These are phyloP conservation scores for Neurospora sublineolata DNA, from an alignment of 495 filamentous ascomycete genomes.

Conservation along the genomic window DNA sequence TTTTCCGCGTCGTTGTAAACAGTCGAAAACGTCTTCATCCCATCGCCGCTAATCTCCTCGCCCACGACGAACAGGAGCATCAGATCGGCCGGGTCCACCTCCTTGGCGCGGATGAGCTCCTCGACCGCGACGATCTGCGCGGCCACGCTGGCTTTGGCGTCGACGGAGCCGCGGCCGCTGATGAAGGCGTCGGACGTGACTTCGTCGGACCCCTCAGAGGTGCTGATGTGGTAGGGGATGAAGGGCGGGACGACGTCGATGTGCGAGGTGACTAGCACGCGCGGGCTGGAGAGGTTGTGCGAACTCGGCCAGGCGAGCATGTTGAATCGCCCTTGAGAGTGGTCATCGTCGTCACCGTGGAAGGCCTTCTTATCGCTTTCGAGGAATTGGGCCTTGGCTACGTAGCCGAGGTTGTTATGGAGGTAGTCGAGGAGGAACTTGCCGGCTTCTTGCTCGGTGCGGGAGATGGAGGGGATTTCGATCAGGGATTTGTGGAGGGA, in stretches of 20 bases:
- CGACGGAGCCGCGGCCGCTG: conserved; percentile 72
- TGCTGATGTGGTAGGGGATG: conserved; percentile 48
- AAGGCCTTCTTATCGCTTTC: conserved; percentile 42
- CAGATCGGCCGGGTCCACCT: conserved; percentile 37
- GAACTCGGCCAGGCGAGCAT: conserved; percentile 59
- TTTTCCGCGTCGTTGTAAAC: conserved; percentile 36
- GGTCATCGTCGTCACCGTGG: conserved; percentile 10
- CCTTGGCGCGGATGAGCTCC: conserved; percentile 40
- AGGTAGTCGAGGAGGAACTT: conserved; percentile 60
- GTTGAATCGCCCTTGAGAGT: conserved; percentile 47
- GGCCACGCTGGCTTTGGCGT: conserved; percentile 84
- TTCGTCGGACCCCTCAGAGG: conserved; percentile 30
- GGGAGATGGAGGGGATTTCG: conserved; percentile 62
- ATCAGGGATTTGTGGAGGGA: conserved; percentile 68
- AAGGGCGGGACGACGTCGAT: conserved; percentile 62
- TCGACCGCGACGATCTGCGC: conserved; percentile 59
- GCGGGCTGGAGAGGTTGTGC: conserved; percentile 31
- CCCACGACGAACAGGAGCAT: conserved; percentile 82
- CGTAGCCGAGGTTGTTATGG: conserved; percentile 18
- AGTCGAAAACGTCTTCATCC: conserved; percentile 62
- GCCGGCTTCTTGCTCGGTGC: conserved; percentile 58
- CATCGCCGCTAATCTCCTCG: conserved; percentile 70
- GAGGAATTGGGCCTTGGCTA: conserved; percentile 53
- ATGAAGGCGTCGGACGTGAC: conserved; percentile 26
- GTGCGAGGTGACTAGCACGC: conserved; percentile 64